Evolutionary conservation across 2,329 filamentous ascomycete species (phyloP).

Genomic region (Alternaria arbusti): DNA sequence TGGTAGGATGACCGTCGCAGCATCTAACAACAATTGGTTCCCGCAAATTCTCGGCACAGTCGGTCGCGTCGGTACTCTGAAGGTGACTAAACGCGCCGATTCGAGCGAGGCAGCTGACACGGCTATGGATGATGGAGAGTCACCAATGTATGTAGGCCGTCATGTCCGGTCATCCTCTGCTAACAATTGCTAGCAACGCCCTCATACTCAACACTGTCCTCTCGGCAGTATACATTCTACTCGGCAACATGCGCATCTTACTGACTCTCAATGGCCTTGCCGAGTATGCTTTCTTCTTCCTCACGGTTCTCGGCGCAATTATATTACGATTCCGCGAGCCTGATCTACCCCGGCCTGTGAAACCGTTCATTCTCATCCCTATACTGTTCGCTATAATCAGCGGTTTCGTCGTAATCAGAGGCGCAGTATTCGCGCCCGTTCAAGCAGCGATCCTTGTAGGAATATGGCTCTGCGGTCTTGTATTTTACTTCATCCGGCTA

Average conservation of each 20-base stretch:
- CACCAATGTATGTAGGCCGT: constrained; percentile 37
- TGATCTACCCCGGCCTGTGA: constrained; percentile 62
- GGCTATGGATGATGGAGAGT: constrained; percentile 43
- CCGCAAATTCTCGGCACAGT: constrained; percentile 36
- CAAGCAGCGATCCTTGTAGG: constrained; percentile 39
- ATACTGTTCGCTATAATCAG: constrained; percentile 64
- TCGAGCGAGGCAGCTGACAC: constrained; percentile 20
- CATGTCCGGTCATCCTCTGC: neutral
- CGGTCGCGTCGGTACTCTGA: constrained; percentile 37
- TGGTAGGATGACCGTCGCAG: constrained; percentile 68
- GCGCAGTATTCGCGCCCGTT: constrained; percentile 44
- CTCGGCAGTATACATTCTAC: constrained; percentile 65
- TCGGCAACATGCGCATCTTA: constrained; percentile 68
- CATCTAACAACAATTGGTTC: constrained; percentile 49
- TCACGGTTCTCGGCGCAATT: constrained; percentile 66
- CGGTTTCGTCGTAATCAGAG: constrained; percentile 45
- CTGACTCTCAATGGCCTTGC: constrained; percentile 57
- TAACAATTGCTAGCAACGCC: constrained; percentile 32
- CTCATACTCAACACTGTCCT: constrained; percentile 42
- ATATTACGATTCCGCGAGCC: constrained; percentile 65
- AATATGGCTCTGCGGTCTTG: constrained; percentile 37
- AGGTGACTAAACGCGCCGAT: constrained; percentile 18
- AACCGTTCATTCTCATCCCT: constrained; percentile 62
- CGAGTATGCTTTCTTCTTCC: constrained; percentile 68
- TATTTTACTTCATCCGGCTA: constrained; percentile 22